Conservation (phyloP, 2,329 filamentous ascomycete species). For the Chaetomium strumarium region DNA sequence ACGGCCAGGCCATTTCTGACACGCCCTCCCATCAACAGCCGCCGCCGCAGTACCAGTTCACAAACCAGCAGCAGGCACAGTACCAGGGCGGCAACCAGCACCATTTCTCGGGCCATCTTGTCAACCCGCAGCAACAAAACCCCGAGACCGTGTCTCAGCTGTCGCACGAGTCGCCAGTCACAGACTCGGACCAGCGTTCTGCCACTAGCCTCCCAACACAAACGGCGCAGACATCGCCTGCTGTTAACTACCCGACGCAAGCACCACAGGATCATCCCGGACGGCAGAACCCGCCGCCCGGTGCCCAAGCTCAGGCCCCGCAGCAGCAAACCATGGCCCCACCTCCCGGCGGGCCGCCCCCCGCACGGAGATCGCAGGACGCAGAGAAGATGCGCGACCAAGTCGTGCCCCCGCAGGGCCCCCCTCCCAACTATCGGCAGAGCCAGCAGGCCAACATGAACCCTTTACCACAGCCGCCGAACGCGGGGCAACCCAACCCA, state of each 20-base stretch:
- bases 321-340: constrained; percentile 43
- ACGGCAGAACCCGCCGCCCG: constrained; percentile 23
- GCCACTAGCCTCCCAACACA: constrained; percentile 33
- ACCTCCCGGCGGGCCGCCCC: constrained; percentile 37
- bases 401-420: constrained; percentile 39
- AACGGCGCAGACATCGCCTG: constrained; percentile 39
- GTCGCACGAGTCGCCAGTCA: constrained; percentile 54
- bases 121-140: constrained; percentile 41
- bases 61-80: constrained; percentile 26
- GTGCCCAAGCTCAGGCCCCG: constrained; percentile 28
- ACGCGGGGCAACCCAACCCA: constrained; percentile 31
- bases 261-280: constrained; percentile 33
- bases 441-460: constrained; percentile 42
- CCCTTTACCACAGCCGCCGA: constrained; percentile 36
- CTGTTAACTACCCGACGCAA: constrained; percentile 36
- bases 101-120: constrained; percentile 33
- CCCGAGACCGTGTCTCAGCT: constrained; percentile 57
- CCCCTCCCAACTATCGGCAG: constrained; percentile 48
- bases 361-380: constrained; percentile 44
- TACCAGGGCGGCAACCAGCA: constrained; percentile 33
- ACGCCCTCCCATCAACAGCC: constrained; percentile 35
- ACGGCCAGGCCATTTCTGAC: constrained; percentile 37
- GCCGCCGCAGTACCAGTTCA: constrained; percentile 25
- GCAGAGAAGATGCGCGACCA: constrained; percentile 40
- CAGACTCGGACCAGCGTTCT: constrained; percentile 42